phyloP scores from a whole-genome alignment of 768 basidiomycete species.

The Lepiota brunneoincarnata region DNA sequence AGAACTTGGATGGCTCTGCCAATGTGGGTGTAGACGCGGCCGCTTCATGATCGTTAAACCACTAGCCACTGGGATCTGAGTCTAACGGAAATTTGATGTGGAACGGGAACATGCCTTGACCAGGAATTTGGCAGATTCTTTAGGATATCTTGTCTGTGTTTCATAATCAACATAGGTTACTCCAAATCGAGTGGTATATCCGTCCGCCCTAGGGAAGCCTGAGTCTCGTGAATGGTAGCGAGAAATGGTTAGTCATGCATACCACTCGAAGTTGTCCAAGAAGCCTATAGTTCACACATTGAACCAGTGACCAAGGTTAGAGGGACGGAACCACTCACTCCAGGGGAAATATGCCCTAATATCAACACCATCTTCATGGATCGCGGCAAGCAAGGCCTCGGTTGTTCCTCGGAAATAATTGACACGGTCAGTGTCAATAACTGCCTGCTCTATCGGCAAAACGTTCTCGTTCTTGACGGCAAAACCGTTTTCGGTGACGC shows the following conservation, averaged over 20 bases:
- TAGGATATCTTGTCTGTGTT: slow-evolving; percentile 64
- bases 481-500: slow-evolving; percentile 76
- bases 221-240: background rate
- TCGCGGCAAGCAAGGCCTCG: slow-evolving; percentile 50
- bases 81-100: background rate
- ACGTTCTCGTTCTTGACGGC: slow-evolving; percentile 62
- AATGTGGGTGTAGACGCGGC: background rate
- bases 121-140: slow-evolving; percentile 58
- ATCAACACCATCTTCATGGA: slow-evolving; percentile 62
- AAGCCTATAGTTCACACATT: slow-evolving; percentile 39
- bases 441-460: slow-evolving; percentile 49
- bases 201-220: slow-evolving; percentile 47
- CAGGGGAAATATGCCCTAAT: slow-evolving; percentile 64
- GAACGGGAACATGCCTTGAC: slow-evolving; percentile 42
- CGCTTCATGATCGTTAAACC: slow-evolving; percentile 36
- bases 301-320: background rate
- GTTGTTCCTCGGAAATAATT: slow-evolving; percentile 65
- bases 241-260: slow-evolving; percentile 9
- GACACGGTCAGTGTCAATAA: slow-evolving; percentile 61
- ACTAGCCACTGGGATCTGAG: slow-evolving; percentile 22
- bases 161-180: slow-evolving; percentile 70
- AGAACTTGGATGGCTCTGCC: slow-evolving; percentile 1
- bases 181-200: slow-evolving; percentile 66
- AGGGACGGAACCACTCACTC: slow-evolving; percentile 40
- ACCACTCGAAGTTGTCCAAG: slow-evolving; percentile 74